phyloP scores from a whole-genome alignment of 164 flowering plant genomes.

The Houttuynia cordata region DNA sequence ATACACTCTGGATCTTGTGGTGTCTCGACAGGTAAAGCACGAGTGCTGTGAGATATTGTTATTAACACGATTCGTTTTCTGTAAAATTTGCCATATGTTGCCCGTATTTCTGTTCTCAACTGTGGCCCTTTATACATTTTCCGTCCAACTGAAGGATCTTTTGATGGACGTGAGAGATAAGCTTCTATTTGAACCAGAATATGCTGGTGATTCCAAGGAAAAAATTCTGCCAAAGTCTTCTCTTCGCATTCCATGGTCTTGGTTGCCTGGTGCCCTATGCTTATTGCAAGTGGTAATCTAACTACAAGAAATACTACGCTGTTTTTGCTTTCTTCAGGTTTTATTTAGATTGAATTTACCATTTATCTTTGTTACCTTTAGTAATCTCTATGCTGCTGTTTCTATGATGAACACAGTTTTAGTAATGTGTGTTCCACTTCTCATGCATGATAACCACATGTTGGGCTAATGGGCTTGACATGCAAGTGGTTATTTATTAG shows the following conservation, averaged over 20 bases:
- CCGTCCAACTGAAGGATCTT: conserved; percentile 43
- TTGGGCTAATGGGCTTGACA: too few relatives aligned
- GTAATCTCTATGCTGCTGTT: too few relatives aligned
- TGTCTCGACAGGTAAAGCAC: conserved; percentile 57
- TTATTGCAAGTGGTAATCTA: conserved; percentile 84
- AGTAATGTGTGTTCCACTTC: too few relatives aligned
- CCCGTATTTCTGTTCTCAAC: not conserved
- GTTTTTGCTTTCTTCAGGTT: too few relatives aligned
- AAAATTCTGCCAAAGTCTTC: conserved; percentile 77
- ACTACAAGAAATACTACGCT: too few relatives aligned
- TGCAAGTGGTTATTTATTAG: too few relatives aligned
- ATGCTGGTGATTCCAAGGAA: conserved; percentile 80
- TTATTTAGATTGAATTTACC: too few relatives aligned
- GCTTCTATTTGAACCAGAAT: conserved; percentile 91
- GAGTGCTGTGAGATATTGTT: not conserved
- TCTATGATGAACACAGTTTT: too few relatives aligned
- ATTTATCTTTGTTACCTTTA: too few relatives aligned
- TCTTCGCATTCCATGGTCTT: conserved; percentile 77
- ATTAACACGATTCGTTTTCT: not conserved
- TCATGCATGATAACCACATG: too few relatives aligned
- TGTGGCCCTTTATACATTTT: not conserved
- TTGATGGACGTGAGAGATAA: conserved; percentile 92
- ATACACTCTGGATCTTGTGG: conserved; percentile 61
- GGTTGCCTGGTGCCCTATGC: conserved; percentile 95
- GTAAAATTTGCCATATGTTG: not conserved